Evolutionary conservation across 768 basidiomycete genomes (phyloP).

Genomic region (Clavaria fumosa): DNA sequence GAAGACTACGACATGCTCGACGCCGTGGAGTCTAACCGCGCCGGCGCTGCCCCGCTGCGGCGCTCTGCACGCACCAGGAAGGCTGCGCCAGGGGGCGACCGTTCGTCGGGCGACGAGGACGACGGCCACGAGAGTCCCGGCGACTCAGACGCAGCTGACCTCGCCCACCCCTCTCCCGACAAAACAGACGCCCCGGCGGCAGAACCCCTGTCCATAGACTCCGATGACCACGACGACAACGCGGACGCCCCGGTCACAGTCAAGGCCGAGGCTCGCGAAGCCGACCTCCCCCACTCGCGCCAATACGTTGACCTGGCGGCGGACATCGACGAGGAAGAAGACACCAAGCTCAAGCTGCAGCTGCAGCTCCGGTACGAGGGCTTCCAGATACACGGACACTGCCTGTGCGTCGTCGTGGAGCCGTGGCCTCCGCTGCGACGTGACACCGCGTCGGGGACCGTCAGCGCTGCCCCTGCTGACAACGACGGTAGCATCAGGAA

Average conservation of each 20-base stretch:
- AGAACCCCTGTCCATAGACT: too few relatives aligned
- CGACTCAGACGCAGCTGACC: too few relatives aligned
- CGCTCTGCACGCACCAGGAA: too few relatives aligned
- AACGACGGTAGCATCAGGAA: constrained; percentile 13
- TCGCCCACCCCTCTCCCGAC: too few relatives aligned
- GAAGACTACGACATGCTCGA: constrained; percentile 13
- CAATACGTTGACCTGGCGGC: constrained; percentile 12
- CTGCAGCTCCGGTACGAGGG: constrained; percentile 54
- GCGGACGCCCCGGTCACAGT: background rate
- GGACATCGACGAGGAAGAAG: constrained; percentile 47
- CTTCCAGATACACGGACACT: constrained; percentile 54
- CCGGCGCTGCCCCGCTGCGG: too few relatives aligned
- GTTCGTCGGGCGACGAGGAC: too few relatives aligned
- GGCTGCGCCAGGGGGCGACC: too few relatives aligned
- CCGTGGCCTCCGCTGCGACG: constrained; percentile 50
- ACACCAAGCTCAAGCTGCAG: constrained; percentile 56
- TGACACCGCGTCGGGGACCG: constrained; percentile 15
- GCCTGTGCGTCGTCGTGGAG: constrained; percentile 71
- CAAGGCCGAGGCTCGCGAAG: background rate
- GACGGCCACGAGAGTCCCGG: too few relatives aligned
- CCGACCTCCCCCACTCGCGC: too few relatives aligned
- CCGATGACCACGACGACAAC: background rate
- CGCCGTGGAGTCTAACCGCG: too few relatives aligned
- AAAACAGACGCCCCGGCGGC: too few relatives aligned
- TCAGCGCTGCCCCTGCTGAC: constrained; percentile 21